phyloP scores from a whole-genome alignment of 2,329 filamentous ascomycete genomes.

The Exophiala lecanii-corni region DNA sequence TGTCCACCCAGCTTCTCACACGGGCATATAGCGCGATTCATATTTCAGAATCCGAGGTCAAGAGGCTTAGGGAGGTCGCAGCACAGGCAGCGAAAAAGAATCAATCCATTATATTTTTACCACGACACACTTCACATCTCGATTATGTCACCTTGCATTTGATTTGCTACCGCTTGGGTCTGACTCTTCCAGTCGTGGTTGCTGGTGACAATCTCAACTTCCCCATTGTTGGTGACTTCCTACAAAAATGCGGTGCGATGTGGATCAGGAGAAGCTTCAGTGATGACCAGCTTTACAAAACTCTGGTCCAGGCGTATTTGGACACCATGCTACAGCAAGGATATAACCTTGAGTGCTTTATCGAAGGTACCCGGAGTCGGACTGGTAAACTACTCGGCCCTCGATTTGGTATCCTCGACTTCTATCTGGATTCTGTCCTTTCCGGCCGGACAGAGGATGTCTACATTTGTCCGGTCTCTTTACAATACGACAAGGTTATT shows the following conservation, averaged over 20 bases:
- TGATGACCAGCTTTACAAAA: slow-evolving; percentile 82
- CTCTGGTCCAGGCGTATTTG: slow-evolving; percentile 93
- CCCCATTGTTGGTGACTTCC: slow-evolving; percentile 78
- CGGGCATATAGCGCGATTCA: slow-evolving; percentile 95
- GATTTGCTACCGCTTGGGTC: slow-evolving; percentile 88
- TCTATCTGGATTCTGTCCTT: slow-evolving; percentile 83
- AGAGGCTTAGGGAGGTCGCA: slow-evolving; percentile 75
- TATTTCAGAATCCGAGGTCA: slow-evolving; percentile 88
- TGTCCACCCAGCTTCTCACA: slow-evolving; percentile 80
- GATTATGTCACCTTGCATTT: slow-evolving; percentile 94
- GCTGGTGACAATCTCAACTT: slow-evolving; percentile 96
- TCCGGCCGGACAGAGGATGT: slow-evolving; percentile 85
- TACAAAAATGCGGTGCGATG: slow-evolving; percentile 75
- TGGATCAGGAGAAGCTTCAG: slow-evolving; percentile 81
- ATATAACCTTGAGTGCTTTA: slow-evolving; percentile 95
- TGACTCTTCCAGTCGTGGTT: slow-evolving; percentile 85
- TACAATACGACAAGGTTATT: slow-evolving; percentile 98
- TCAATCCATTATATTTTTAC: slow-evolving; percentile 92
- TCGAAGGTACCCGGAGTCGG: slow-evolving; percentile 86
- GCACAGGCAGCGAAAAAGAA: slow-evolving; percentile 78
- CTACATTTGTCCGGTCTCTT: slow-evolving; percentile 91
- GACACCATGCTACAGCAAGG: slow-evolving; percentile 86
- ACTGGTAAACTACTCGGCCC: slow-evolving; percentile 91
- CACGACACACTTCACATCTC: slow-evolving; percentile 90
- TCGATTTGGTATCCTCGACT: slow-evolving; percentile 92